These are phyloP conservation scores for Erodium moschatum DNA, from an alignment of 441 rosid species.

Conservation along the genomic window DNA sequence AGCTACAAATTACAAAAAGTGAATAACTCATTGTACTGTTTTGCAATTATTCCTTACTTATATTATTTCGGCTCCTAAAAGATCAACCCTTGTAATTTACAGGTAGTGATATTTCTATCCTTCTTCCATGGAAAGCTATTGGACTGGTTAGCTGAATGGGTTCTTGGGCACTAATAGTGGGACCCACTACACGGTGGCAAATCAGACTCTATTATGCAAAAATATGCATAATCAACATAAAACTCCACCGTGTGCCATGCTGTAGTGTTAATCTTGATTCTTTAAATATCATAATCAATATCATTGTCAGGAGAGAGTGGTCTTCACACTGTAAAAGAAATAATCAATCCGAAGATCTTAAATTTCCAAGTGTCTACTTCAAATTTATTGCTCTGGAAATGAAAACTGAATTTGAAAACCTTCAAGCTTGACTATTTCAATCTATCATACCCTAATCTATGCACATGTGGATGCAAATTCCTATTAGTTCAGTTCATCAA, in stretches of 20 bases:
- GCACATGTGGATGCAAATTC: too few relatives aligned
- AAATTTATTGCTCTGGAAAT: slow-evolving; percentile 21
- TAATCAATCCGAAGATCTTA: background rate
- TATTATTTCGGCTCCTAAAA: too few relatives aligned
- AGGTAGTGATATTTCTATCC: background rate
- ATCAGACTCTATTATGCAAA: slow-evolving; percentile 12
- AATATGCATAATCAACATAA: slow-evolving; percentile 12
- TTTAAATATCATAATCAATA: slow-evolving; percentile 7
- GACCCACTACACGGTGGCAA: slow-evolving; percentile 20
- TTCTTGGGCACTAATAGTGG: slow-evolving; percentile 21
- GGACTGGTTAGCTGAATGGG: slow-evolving; percentile 4
- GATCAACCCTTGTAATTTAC: too few relatives aligned
- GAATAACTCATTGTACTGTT: too few relatives aligned
- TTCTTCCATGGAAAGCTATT: background rate
- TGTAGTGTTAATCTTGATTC: slow-evolving; percentile 12
- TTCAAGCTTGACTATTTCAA: slow-evolving; percentile 8
- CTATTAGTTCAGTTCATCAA: too few relatives aligned
- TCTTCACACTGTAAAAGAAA: slow-evolving; percentile 12
- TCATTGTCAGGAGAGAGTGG: slow-evolving; percentile 10
- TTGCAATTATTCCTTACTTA: too few relatives aligned
- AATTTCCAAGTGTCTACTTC: background rate
- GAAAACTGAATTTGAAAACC: slow-evolving; percentile 21
- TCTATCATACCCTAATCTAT: slow-evolving; percentile 14
- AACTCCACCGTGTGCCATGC: slow-evolving; percentile 21
- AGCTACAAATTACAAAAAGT: too few relatives aligned